Base-by-base conservation (phyloP, 208 protist genomes). In the Wallacemonas sp. region DNA sequence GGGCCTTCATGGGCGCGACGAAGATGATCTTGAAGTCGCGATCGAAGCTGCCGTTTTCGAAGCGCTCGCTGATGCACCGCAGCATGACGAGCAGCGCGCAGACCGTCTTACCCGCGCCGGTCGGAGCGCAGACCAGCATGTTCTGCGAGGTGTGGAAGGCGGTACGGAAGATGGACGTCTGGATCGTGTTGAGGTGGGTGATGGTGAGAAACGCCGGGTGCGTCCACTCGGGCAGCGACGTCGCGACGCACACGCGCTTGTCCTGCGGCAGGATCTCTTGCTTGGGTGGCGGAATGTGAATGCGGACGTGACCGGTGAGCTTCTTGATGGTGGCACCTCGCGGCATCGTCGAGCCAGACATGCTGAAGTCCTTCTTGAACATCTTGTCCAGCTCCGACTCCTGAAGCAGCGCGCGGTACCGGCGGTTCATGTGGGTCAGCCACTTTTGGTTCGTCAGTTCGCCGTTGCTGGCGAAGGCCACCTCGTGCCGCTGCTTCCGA, bases 1-100 rank as follows among this genome's bases (percentile, higher is more conserved):
- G 86, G 19, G 99, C 99, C 81, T 99, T 99, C 98, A 99, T 99
- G n/a, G 99, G 99, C 3, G 98, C 98, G 26, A 99, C 89, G 67
- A 99, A 99, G 33, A 99, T 92, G 16, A 99, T 99, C 77, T 99
- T 99, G 68, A 99, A 99, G 72, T 98, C 81, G 52, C 83, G 84
- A 71, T 94, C 76, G 21, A 98, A 69, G 3, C 82, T 80, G 16
- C 92, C 93, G 44, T 87, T 76, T 39, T 83, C 85, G 52, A 96
- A 87, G 73, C 98, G 84, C 70, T 98, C 95, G 61, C 91, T 90
- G 64, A 97, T 91, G 80, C 87, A 95, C 27, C 91, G 88, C 41
- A 99, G 76, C 69, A 99, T 98, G 5, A 97, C 90, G 24, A 99
- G 72, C 56, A 99, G 68, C 3, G 98, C 99, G 47, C 98, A 92